Base-by-base conservation (phyloP, 768 basidiomycete species). In the Baorangia bicolor region DNA sequence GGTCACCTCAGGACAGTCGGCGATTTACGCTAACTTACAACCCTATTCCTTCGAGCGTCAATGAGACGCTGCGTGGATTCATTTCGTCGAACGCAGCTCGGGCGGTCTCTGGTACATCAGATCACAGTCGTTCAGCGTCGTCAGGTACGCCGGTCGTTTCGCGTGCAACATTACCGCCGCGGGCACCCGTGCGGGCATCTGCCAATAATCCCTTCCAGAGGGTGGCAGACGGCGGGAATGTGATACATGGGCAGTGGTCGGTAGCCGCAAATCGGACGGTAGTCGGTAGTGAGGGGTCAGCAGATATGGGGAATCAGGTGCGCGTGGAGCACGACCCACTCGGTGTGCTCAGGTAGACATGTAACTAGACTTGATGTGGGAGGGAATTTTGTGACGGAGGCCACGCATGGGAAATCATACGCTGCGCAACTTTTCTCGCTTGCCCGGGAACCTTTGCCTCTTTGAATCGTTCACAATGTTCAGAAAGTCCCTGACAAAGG, bases 381-480 rank as follows among this genome's bases (percentile, higher is more conserved):
- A 51, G 46, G 41, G 21, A 34, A 39, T 39, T 51, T 53, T 21
- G 27, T 46, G 53, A 31, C 35, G 44, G 64, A 56, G 44, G 58
- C 31, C 39, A 34, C 10, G 41, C 44, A 56, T 63, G 56, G 63
- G 66, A 68, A 69, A 66, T 62, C 59, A 62, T 46, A 51, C 43
- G 62, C 58, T 13, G 48, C 16, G 45, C 38, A 23, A 23, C 43
- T 51, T 57, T 55, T 59, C 51, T n/a, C n/a, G n/a, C n/a, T n/a
- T n/a, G n/a, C n/a, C n/a, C n/a, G n/a, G n/a, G n/a, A n/a, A n/a
- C n/a, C n/a, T n/a, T n/a, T n/a, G n/a, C n/a, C n/a, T n/a, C n/a
- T n/a, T n/a, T n/a, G n/a, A n/a, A n/a, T n/a, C n/a, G n/a, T 44
- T 56, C 64, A 67, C 69, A 25, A 90, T 91, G 88, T 71, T 90